Evolutionary conservation across 495 filamentous ascomycete species (phyloP).

Genomic region (Penicillium parvum): DNA sequence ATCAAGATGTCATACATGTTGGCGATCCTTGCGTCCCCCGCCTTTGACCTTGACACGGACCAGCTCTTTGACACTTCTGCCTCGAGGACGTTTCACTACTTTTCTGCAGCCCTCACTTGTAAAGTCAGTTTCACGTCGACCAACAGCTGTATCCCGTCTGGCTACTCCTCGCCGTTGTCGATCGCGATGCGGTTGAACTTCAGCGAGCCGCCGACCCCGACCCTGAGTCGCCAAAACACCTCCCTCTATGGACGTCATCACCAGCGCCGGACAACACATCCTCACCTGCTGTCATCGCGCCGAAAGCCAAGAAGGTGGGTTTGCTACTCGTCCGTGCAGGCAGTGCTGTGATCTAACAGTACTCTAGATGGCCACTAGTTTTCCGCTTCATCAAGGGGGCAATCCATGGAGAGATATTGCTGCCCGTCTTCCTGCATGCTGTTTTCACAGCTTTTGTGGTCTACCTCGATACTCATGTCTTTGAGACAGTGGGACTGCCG

Average conservation of each 20-base stretch:
- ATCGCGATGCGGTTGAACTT: conserved; percentile 33
- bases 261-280: conserved; percentile 33
- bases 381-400: conserved; percentile 74
- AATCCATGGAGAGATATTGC: conserved; percentile 60
- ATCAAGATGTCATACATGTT: too few species aligned
- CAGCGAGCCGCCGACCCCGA: conserved; percentile 36
- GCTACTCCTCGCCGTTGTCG: too few species aligned
- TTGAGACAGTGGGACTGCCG: conserved; percentile 56
- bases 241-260: conserved; percentile 26
- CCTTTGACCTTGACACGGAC: too few species aligned
- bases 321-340: background rate
- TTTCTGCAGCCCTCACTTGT: too few species aligned
- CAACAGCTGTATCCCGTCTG: too few species aligned
- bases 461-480: conserved; percentile 54
- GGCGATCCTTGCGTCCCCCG: too few species aligned
- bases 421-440: conserved; percentile 62
- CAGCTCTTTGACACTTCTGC: too few species aligned
- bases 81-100: too few species aligned
- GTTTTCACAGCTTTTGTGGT: conserved; percentile 60
- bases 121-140: too few species aligned
- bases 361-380: conserved; percentile 61
- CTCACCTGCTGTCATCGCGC: conserved; percentile 42
- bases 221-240: conserved; percentile 34
- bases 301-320: conserved; percentile 55
- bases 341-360: background rate